These are phyloP conservation scores for Backusella tarrabulga DNA, from an alignment of 192 early-diverging fungal species.

Conservation along the genomic window DNA sequence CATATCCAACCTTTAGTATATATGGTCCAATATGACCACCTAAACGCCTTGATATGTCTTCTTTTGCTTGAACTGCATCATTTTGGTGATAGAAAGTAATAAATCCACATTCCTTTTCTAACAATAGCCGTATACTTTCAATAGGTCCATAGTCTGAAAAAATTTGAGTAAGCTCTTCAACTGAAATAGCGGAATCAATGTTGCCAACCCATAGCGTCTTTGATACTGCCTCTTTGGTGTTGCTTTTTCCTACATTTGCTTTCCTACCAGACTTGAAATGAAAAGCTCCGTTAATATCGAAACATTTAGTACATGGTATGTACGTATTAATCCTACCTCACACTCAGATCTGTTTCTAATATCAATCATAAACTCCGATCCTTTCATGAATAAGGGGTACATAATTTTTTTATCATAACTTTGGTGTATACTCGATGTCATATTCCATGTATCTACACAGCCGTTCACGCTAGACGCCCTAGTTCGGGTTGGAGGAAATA, in stretches of 20 bases:
- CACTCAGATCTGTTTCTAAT: neutral
- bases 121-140: conserved; percentile 82
- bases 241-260: neutral
- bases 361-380: conserved; percentile 14
- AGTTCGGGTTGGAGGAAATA: neutral
- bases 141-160: conserved; percentile 91
- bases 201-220: conserved; percentile 94
- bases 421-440: neutral
- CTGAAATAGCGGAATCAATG: conserved; percentile 73
- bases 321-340: neutral
- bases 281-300: neutral
- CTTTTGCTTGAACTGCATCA: conserved; percentile 82
- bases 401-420: neutral
- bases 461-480: conserved; percentile 3
- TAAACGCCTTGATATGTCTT: conserved; percentile 68
- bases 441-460: neutral
- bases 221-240: conserved; percentile 54
- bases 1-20: conserved; percentile 77
- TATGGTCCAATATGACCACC: conserved; percentile 77
- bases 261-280: neutral
- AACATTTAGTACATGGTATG: neutral
- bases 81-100: conserved; percentile 84
- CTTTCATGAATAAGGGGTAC: conserved; percentile 1
- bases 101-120: conserved; percentile 95
- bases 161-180: conserved; percentile 72